Conservation (phyloP, 2,329 filamentous ascomycete species). For the Exophiala alcalophila region DNA sequence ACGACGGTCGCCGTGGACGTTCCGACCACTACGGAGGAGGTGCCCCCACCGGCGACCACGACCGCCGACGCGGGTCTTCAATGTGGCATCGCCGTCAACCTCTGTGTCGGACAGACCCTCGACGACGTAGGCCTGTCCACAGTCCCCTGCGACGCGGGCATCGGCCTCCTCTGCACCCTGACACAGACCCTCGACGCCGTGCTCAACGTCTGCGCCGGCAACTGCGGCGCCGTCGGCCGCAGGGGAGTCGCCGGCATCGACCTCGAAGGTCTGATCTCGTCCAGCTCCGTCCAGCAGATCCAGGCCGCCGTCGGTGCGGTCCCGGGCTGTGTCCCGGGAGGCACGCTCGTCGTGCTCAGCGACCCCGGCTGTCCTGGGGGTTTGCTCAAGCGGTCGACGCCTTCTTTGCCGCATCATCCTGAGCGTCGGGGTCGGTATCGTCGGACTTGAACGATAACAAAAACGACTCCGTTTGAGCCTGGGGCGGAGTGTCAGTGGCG, state of each 20-base stretch:
- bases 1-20: no score
- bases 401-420: no score
- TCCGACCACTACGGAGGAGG: no score
- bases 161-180: constrained; percentile 5
- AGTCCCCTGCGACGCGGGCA: constrained; percentile 6
- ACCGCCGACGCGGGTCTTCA: neutral
- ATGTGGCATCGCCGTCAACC: constrained; percentile 8
- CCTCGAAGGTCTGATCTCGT: constrained; percentile 1
- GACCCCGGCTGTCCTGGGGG: constrained; percentile 6
- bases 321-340: constrained; percentile 3
- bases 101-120: constrained; percentile 13
- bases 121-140: constrained; percentile 3
- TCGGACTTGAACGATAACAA: no score
- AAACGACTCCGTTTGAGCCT: no score
- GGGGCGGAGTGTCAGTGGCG: no score
- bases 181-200: constrained; percentile 2
- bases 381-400: constrained; percentile 9
- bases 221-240: constrained; percentile 1
- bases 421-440: no score
- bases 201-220: constrained; percentile 1
- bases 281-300: neutral
- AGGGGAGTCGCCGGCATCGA: constrained; percentile 5
- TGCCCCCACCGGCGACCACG: no score
- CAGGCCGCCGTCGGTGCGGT: constrained; percentile 7
- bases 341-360: constrained; percentile 3